Evolutionary conservation across 176 grass and related monocot species (phyloP).

Genomic region (Carex scoparia): DNA sequence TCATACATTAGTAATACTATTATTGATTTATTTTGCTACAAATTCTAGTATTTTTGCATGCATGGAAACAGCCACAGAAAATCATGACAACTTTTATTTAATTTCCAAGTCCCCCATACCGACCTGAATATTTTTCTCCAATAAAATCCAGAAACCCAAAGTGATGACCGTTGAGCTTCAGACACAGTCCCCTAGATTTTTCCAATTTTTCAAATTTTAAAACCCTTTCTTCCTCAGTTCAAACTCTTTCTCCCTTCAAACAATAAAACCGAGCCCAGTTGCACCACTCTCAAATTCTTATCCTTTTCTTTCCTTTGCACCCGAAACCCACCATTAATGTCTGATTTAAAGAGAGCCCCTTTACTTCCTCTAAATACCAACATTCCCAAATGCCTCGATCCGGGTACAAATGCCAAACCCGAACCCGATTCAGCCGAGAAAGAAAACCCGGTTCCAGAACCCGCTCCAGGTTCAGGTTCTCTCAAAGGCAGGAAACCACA

Average conservation of each 20-base stretch:
- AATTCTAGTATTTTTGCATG: neutral
- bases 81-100: neutral
- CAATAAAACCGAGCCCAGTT: constrained; percentile 5
- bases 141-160: constrained; percentile 29
- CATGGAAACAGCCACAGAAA: neutral
- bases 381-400: neutral
- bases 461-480: neutral
- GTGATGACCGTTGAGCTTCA: constrained; percentile 36
- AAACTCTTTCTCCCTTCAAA: constrained; percentile 28
- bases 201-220: constrained; percentile 69
- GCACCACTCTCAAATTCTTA: neutral
- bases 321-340: constrained; percentile 13
- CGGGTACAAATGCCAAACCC: neutral
- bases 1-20: neutral
- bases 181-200: neutral
- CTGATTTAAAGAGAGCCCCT: constrained; percentile 39
- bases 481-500: constrained; percentile 18
- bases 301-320: neutral
- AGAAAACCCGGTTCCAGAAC: constrained; percentile 39
- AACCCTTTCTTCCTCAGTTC: neutral
- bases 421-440: constrained; percentile 22
- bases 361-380: constrained; percentile 41
- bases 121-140: neutral
- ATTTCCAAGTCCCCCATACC: neutral
- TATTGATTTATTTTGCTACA: neutral